phyloP scores from a whole-genome alignment of 2,329 filamentous ascomycete species.

The Shiraia bambusicola region DNA sequence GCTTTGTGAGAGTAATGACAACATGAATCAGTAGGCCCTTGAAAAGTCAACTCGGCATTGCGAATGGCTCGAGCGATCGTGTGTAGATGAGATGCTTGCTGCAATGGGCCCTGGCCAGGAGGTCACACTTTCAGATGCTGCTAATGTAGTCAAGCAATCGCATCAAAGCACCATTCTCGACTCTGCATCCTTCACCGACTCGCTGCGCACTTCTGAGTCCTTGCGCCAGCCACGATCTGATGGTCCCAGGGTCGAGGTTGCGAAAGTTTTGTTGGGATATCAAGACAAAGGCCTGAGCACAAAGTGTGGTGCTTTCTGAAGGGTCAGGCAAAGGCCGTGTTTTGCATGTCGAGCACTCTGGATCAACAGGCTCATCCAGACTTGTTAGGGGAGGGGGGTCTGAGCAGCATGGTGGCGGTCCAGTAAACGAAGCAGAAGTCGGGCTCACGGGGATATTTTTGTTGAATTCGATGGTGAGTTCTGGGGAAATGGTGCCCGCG shows the following conservation, averaged over 20 bases:
- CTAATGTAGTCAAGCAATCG: constrained; percentile 41
- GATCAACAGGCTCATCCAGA: constrained; percentile 5
- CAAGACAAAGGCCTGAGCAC: constrained; percentile 37
- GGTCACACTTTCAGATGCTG: constrained; percentile 18
- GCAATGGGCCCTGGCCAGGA: too few species aligned
- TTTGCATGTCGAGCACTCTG: constrained; percentile 32
- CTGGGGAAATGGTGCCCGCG: constrained; percentile 4
- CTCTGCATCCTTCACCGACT: constrained; percentile 37
- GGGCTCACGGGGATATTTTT: constrained; percentile 5
- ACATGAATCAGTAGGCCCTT: too few species aligned
- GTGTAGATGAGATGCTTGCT: neutral
- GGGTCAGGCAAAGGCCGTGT: constrained; percentile 28
- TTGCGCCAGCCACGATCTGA: constrained; percentile 35
- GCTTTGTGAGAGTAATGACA: too few species aligned
- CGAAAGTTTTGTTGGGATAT: constrained; percentile 41
- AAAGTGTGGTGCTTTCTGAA: constrained; percentile 37
- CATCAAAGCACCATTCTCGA: constrained; percentile 39
- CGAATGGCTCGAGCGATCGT: too few species aligned
- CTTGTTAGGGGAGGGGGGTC: constrained; percentile 9
- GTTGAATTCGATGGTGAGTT: constrained; percentile 3
- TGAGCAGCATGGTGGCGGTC: constrained; percentile 32
- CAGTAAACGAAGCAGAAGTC: neutral
- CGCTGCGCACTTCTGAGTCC: constrained; percentile 31
- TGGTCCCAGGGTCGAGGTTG: constrained; percentile 32
- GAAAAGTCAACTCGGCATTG: too few species aligned